Percentiles rank a stretch among this genome's conserved stretches.
phyloP scores from a whole-genome alignment of 2,329 filamentous ascomycete genomes.

The Hymenoscyphus scutula region DNA sequence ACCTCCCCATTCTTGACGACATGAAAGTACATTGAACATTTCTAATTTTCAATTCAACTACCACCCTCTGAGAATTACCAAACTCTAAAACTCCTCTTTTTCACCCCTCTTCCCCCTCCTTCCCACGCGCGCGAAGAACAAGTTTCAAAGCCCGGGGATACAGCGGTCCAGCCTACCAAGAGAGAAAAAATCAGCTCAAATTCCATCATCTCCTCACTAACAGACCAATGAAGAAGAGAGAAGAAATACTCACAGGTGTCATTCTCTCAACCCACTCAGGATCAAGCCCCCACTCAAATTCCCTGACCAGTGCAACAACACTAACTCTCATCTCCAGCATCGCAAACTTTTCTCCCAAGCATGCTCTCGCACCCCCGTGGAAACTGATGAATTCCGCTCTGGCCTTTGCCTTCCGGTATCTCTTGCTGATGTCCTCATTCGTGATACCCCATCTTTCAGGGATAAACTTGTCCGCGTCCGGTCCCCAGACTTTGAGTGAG shows the following conservation, averaged over 20 bases:
- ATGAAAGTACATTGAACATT: not conserved
- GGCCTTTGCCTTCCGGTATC: slow-evolving; percentile 1
- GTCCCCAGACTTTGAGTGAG: not conserved
- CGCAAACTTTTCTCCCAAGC: slow-evolving; percentile 12
- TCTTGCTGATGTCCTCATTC: slow-evolving; percentile 9
- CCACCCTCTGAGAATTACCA: not conserved
- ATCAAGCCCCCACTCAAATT: slow-evolving; percentile 8
- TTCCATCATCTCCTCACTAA: not conserved
- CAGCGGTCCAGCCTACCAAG: slow-evolving; percentile 6
- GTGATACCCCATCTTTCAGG: slow-evolving; percentile 9
- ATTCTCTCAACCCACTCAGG: slow-evolving; percentile 6
- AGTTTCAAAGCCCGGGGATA: slow-evolving; percentile 10
- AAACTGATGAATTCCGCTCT: slow-evolving; percentile 9
- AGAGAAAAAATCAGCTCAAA: not conserved
- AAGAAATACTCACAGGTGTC: slow-evolving; percentile 10
- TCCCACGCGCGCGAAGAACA: not conserved
- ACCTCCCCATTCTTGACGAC: not conserved
- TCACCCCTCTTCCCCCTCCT: not conserved
- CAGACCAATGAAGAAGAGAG: not conserved
- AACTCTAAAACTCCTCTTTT: not conserved
- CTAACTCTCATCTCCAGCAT: slow-evolving; percentile 9
- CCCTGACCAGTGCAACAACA: slow-evolving; percentile 2
- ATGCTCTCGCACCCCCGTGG: slow-evolving; percentile 7
- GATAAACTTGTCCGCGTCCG: not conserved
- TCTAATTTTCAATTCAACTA: not conserved